Evolutionary conservation across 495 filamentous ascomycete genomes (phyloP), one percentile per base, ranked within the genome.

Genomic region (Penicillium turbatum): DNA sequence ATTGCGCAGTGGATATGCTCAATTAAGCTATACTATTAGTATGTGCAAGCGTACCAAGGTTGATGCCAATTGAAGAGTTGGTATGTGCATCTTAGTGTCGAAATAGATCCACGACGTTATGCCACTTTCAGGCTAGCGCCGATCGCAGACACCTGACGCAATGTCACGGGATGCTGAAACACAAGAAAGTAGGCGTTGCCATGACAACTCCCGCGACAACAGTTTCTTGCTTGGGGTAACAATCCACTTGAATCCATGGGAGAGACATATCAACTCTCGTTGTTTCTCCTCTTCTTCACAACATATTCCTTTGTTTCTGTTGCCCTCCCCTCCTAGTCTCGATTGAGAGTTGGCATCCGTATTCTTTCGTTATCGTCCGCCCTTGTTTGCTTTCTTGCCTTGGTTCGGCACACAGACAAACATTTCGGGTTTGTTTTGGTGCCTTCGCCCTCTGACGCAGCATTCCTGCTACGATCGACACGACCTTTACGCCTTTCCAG

Each of bases 181-280:
- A 36, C 1, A 16, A 4, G 35, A 2, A 51, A 30, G 6, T 38
- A 15, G 19, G 43, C 27, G 37, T 75, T 75, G 67, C 70, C 55
- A 63, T 66, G 65, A 69, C 55, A 58, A 75, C 72, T 72, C 57
- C 72, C 53, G 61, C 47, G 70, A 72, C 71, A 70, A 38, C 53
- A 54, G 40, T 55, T 17, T 58, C 57, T 59, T 57, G 56, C 60
- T 59, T 53, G 56, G 55, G 56, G 55, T 60, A 64, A 62, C 51
- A 56, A 45, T 57, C 59, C 64, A 66, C 64, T 62, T 47, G 27
- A 55, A 63, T 62, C 62, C 59, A 67, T 62, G 62, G 62, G 52
- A 58, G 49, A 60, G 57, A 60, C 64, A 60, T 65, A 67, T 64
- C 62, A 27, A 49, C 61, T 65, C 56, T 48, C 48, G 43, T 46